Conservation (phyloP, 306 rosid species). For the Cyclanthera cordifolia region DNA sequence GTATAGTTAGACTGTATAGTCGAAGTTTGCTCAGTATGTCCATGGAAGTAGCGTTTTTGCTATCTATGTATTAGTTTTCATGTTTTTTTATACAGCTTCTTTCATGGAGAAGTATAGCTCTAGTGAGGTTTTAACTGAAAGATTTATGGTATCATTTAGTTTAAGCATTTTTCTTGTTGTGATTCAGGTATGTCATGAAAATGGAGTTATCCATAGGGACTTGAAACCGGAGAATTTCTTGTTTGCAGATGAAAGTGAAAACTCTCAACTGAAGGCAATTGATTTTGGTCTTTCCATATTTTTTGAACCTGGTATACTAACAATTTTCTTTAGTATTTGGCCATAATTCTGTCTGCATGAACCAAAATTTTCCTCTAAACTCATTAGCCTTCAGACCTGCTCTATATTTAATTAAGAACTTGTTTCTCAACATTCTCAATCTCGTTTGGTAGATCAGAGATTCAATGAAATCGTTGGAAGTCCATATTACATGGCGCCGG, state of each 20-base stretch:
- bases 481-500: conserved; percentile 99
- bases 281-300: conserved; percentile 89
- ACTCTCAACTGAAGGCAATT: conserved; percentile 55
- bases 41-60: conserved; percentile 4
- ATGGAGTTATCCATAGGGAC: conserved; percentile 86
- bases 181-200: conserved; percentile 64
- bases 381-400: neutral
- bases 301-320: conserved; percentile 41
- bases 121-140: neutral
- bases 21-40: no score
- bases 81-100: conserved; percentile 12
- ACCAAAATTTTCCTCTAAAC: neutral
- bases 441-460: conserved; percentile 49
- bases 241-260: conserved; percentile 50
- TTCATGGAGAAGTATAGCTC: neutral
- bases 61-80: neutral
- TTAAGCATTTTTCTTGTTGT: neutral
- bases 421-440: neutral
- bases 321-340: neutral
- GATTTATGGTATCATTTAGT: neutral
- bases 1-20: no score
- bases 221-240: conserved; percentile 92
- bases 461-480: conserved; percentile 90
- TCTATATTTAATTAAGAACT: neutral
- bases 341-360: neutral